Evolutionary conservation across 495 filamentous ascomycete genomes (phyloP).

Genomic region (Parathielavia hyrcaniae): DNA sequence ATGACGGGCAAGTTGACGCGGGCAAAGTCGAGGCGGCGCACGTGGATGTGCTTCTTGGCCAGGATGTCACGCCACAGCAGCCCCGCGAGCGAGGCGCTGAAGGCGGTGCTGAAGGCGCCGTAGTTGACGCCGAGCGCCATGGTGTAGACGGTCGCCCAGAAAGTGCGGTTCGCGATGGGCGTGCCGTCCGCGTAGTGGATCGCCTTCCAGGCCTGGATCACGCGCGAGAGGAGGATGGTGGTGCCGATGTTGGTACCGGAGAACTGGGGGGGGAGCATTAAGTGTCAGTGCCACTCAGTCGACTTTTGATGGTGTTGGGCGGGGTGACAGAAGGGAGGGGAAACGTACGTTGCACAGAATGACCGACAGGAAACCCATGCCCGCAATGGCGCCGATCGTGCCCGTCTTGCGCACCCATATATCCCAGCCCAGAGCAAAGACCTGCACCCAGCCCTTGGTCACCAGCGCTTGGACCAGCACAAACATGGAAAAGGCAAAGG

Average conservation of each 20-base stretch:
- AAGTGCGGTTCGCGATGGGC: conserved; percentile 50
- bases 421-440: conserved; percentile 63
- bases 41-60: conserved; percentile 53
- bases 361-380: conserved; percentile 62
- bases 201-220: conserved; percentile 56
- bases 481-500: conserved; percentile 63
- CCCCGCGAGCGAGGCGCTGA: conserved; percentile 60
- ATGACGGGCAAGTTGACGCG: conserved; percentile 61
- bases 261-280: conserved; percentile 42
- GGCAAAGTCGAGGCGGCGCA: conserved; percentile 53
- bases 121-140: conserved; percentile 66
- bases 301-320: neutral
- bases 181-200: conserved; percentile 43
- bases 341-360: conserved; percentile 60
- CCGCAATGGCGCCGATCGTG: conserved; percentile 55
- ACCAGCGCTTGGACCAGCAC: conserved; percentile 61
- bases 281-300: no score
- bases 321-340: neutral
- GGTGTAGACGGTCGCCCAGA: conserved; percentile 61
- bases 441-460: conserved; percentile 60
- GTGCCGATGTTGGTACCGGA: conserved; percentile 66
- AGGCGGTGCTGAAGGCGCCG: conserved; percentile 60
- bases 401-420: conserved; percentile 61
- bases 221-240: conserved; percentile 58
- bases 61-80: conserved; percentile 63